Evolutionary conservation across 2,329 filamentous ascomycete species (phyloP).

Genomic region (Chaetomium olivaceum): DNA sequence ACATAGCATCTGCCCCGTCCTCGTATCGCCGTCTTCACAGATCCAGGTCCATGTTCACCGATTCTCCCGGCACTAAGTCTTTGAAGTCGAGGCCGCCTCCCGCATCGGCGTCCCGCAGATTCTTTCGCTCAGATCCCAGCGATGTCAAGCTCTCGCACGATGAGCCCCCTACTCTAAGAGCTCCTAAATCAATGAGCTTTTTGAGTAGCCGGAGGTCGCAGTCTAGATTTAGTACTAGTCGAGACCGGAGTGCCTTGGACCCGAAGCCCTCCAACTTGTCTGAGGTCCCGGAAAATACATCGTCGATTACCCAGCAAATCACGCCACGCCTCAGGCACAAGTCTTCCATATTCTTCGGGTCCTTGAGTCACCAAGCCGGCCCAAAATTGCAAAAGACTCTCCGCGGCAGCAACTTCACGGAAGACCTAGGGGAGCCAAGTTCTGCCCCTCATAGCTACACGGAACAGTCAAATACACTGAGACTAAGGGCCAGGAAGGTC

Average conservation of each 20-base stretch:
- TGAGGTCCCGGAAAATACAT: slow-evolving; percentile 11
- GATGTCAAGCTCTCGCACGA: slow-evolving; percentile 36
- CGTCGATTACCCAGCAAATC: slow-evolving; percentile 15
- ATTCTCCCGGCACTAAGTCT: slow-evolving; percentile 24
- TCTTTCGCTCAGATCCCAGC: slow-evolving; percentile 31
- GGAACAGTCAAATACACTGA: slow-evolving; percentile 43
- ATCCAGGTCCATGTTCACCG: slow-evolving; percentile 56
- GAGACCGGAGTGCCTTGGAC: slow-evolving; percentile 34
- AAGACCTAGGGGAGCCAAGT: slow-evolving; percentile 12
- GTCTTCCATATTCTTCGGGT: slow-evolving; percentile 48
- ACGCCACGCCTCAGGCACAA: slow-evolving; percentile 40
- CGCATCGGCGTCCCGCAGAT: slow-evolving; percentile 14
- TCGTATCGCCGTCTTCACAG: slow-evolving; percentile 54
- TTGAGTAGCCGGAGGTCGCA: slow-evolving; percentile 38
- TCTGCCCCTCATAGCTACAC: slow-evolving; percentile 21
- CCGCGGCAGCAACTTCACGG: slow-evolving; percentile 46
- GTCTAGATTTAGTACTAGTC: slow-evolving; percentile 40
- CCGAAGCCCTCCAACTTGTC: neutral
- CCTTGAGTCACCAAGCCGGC: slow-evolving; percentile 41
- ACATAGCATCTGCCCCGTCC: slow-evolving; percentile 49
- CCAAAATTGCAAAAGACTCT: slow-evolving; percentile 52
- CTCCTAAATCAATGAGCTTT: slow-evolving; percentile 59
- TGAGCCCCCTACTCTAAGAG: slow-evolving; percentile 39
- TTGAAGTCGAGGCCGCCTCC: slow-evolving; percentile 1
- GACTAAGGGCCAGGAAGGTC: slow-evolving; percentile 59